Base-by-base conservation (phyloP, 805 yeast species). In the Torulaspora microellipsoides region DNA sequence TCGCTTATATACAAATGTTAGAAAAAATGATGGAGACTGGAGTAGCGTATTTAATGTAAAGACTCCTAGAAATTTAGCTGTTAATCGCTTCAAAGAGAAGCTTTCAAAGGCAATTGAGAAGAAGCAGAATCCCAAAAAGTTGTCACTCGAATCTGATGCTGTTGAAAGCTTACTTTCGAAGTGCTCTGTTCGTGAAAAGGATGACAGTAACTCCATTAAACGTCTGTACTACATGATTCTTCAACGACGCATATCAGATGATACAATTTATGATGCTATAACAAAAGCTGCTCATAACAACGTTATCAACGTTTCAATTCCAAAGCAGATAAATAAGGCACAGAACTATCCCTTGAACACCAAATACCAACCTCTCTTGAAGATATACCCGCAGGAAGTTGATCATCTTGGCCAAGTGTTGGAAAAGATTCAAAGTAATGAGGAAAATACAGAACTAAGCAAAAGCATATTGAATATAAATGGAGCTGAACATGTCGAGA, bases 171-270 rank as follows among this genome's bases (percentile, higher is more conserved):
- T 50, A 20, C 29, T 40, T 8, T 15, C 20, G n/a, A 31, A 31
- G 23, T 25, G 34, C 9, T 32, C 40, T 8, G 30, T 36, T 20
- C 27, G 40, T 9, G 34, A 40, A 11, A 8, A 25, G 2, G 34
- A 37, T 25, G 38, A 40, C 7, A 40, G 38, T 20, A 43, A 34
- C 27, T 37, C 49, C 20, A 40, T 42, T 31, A 46, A 35, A 36
- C 41, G 27, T 32, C 31, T 54, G 15, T 41, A 45, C 23, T 40
- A 44, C n/a, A 28, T 48, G 40, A 47, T 54, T 12, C 33, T 52
- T 31, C 56, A 52, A 34, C 48, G 49, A 27, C 53, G 53, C 31
- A 45, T 53, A 15, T 40, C 38, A 11, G 47, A 52, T 27, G 33
- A 39, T n/a, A 42, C 38, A 11, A 40, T 53, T 20, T 47, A 48